Base-by-base conservation (phyloP, 164 flowering plant species). In the Protea cynaroides region DNA sequence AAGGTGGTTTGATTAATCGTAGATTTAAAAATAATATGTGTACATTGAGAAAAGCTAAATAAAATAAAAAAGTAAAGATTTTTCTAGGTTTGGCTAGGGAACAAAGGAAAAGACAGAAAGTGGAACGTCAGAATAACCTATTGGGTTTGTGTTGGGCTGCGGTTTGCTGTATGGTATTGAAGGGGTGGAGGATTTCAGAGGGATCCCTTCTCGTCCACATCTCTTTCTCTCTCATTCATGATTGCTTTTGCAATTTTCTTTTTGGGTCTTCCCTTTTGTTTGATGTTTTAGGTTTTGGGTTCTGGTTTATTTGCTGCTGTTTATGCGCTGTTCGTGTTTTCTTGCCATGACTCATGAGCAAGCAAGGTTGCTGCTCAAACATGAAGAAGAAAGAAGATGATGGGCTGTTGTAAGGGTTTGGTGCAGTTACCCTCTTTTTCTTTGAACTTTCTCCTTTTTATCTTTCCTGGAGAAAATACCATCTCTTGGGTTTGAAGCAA, bases 41-140 rank as follows among this genome's bases (percentile, higher is more conserved):
- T 36, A 55, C 53, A 56, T 62, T 66, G 24, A 60, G 54, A 71
- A 67, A 73, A 67, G 72, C 65, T 54, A 43, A 36, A 64, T 44
- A 63, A 37, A 12, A 58, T 34, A 59, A 59, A 37, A 68, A 63
- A 65, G 47, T 54, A 25, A 25, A 49, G 59, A 40, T 40, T 47
- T 70, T 49, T 62, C 64, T 40, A 59, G 70, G 55, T 57, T 58
- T 44, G 69, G 65, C 64, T 25, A 61, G 69, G 65, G 36, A 79
- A 69, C 73, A 65, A 58, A 73, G 72, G 77, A 75, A 71, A 79
- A 71, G 82, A 79, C 80, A 79, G 76, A 76, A 74, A 74, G 76
- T 66, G 75, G 58, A 54, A 67, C 73, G 76, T 79, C 80, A 74
- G 76, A 56, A 19, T 59, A 40, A 65, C 72, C 77, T 65, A 67